These are phyloP conservation scores for Neocucurbitaria cava DNA, from an alignment of 2,329 filamentous ascomycete genomes.

Conservation along the genomic window DNA sequence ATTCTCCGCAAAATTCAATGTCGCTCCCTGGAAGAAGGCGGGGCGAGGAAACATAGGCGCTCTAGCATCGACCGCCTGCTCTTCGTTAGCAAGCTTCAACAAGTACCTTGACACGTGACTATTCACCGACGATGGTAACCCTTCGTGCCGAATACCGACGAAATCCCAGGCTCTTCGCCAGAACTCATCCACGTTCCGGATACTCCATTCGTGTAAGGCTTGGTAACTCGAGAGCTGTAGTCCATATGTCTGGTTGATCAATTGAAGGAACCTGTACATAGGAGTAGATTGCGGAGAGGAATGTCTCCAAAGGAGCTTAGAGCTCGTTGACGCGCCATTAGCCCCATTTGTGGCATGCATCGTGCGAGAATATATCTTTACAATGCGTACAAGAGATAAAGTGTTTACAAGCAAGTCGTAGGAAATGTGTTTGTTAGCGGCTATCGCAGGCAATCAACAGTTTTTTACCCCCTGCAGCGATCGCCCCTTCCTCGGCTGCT, in stretches of 20 bases:
- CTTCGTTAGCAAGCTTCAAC: constrained; percentile 18
- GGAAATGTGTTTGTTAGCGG: neutral
- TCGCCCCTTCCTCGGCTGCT: constrained; percentile 6
- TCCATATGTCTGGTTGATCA: constrained; percentile 71
- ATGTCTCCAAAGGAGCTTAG: constrained; percentile 70
- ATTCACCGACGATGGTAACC: constrained; percentile 65
- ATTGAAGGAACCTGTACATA: constrained; percentile 75
- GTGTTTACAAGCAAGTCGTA: neutral
- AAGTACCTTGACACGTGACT: neutral
- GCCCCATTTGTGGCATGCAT: constrained; percentile 22
- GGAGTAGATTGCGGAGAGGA: constrained; percentile 69
- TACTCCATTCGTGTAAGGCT: constrained; percentile 85
- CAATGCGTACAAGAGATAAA: neutral
- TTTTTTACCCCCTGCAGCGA: constrained; percentile 5
- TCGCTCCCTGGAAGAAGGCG: constrained; percentile 79
- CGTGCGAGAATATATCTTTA: neutral
- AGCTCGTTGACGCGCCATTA: constrained; percentile 30
- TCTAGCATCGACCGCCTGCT: constrained; percentile 70
- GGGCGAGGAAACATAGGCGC: constrained; percentile 85
- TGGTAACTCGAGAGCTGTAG: constrained; percentile 71
- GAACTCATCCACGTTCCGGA: constrained; percentile 75
- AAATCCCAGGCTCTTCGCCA: constrained; percentile 89
- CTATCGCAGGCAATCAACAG: constrained; percentile 5
- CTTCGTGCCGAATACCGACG: constrained; percentile 75
- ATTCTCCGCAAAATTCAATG: constrained; percentile 94